These are phyloP conservation scores for Beta macrorhiza DNA, from an alignment of 179 eudicot genomes.

Conservation along the genomic window DNA sequence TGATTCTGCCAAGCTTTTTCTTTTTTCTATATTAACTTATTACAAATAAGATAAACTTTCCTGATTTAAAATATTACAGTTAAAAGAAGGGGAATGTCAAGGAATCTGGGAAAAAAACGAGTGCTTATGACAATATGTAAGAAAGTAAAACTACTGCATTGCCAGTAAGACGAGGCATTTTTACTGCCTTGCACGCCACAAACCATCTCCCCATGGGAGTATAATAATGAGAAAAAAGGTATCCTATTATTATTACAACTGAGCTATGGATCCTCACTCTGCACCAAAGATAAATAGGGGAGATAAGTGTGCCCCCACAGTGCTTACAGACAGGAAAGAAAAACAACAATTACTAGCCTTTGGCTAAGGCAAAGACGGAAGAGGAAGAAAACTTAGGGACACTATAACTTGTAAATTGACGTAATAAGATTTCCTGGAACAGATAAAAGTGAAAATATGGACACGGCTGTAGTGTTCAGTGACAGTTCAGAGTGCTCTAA, in stretches of 20 bases:
- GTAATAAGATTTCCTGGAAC: background rate
- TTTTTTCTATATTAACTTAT: too few species aligned
- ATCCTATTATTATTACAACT: background rate
- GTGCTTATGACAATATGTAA: too few species aligned
- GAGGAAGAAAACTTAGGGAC: background rate
- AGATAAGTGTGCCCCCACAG: background rate
- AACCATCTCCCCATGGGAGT: background rate
- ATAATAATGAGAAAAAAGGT: background rate
- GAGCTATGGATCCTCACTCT: background rate
- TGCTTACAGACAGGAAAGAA: background rate
- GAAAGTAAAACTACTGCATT: background rate
- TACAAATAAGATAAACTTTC: too few species aligned
- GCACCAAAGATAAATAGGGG: background rate
- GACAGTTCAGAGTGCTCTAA: background rate
- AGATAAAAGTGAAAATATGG: background rate
- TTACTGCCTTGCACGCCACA: background rate
- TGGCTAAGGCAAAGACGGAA: background rate
- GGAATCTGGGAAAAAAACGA: too few species aligned
- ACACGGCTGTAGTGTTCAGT: background rate
- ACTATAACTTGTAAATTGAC: background rate
- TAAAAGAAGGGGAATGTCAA: too few species aligned
- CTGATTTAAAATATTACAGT: too few species aligned
- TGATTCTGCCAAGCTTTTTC: too few species aligned
- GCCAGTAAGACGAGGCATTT: background rate
- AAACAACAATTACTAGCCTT: background rate